Percentiles rank a stretch among this genome's conserved stretches.
These are phyloP conservation scores for Shiraia bambusicola DNA, from an alignment of 2,329 filamentous ascomycete species.

Conservation along the genomic window DNA sequence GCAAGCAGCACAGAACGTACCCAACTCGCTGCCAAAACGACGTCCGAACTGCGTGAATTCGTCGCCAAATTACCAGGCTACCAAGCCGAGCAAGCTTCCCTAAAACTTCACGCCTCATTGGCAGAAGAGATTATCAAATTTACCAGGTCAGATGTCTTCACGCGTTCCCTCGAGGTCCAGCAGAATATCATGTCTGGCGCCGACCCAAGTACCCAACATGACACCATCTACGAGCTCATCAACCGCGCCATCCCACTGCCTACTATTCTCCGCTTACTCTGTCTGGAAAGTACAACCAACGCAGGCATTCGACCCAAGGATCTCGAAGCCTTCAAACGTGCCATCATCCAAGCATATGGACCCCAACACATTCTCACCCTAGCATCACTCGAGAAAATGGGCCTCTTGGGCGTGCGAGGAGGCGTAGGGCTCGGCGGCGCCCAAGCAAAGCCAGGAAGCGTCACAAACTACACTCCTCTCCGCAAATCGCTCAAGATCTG, in stretches of 20 bases:
- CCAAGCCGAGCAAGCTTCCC: slow-evolving; percentile 87
- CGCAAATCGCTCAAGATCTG: slow-evolving; percentile 86
- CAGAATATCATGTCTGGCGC: slow-evolving; percentile 91
- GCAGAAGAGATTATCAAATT: slow-evolving; percentile 95
- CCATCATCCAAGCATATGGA: slow-evolving; percentile 89
- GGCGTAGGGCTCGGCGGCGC: slow-evolving; percentile 45
- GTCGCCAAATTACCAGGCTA: slow-evolving; percentile 91
- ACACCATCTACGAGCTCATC: slow-evolving; percentile 92
- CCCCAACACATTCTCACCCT: slow-evolving; percentile 93
- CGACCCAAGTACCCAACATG: slow-evolving; percentile 85
- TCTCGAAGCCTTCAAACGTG: slow-evolving; percentile 82
- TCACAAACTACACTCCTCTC: slow-evolving; percentile 86
- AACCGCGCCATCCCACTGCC: slow-evolving; percentile 77
- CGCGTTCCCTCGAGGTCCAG: slow-evolving; percentile 85
- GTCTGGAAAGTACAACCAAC: slow-evolving; percentile 86
- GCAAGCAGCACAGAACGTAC: slow-evolving; percentile 86
- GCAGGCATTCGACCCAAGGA: slow-evolving; percentile 88
- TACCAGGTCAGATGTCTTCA: slow-evolving; percentile 86
- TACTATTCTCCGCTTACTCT: slow-evolving; percentile 82
- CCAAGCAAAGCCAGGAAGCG: slow-evolving; percentile 37
- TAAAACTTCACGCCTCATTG: slow-evolving; percentile 88
- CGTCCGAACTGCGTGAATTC: slow-evolving; percentile 89
- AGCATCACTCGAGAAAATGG: slow-evolving; percentile 82
- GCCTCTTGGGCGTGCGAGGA: slow-evolving; percentile 69
- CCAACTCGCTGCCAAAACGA: slow-evolving; percentile 76